Conservation (phyloP, 78 protist genomes). For the slime mould (Dictyostelium discoideum) region DNA sequence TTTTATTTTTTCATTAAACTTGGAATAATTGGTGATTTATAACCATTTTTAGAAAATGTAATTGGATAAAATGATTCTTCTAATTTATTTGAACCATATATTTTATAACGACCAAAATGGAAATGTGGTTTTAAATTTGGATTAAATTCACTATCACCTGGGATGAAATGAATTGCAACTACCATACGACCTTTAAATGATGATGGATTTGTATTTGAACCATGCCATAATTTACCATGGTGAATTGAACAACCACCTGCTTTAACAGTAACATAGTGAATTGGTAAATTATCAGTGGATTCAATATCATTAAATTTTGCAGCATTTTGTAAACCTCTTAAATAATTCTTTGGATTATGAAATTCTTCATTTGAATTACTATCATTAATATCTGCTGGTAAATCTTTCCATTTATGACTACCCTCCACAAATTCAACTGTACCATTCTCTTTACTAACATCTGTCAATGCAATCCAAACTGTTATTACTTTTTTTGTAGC, state of each 20-base stretch:
- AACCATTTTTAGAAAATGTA: conserved; percentile 3
- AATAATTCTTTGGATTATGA: conserved; percentile 51
- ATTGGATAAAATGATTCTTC: conserved; percentile 4
- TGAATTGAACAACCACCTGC: conserved; percentile 31
- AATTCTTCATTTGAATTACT: neutral
- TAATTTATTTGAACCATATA: neutral
- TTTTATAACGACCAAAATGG: conserved; percentile 52
- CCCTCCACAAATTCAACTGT: conserved; percentile 61
- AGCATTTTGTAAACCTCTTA: neutral
- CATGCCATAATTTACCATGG: conserved; percentile 55
- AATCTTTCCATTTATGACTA: conserved; percentile 45
- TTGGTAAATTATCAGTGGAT: neutral
- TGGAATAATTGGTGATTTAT: neutral
- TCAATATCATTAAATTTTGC: neutral
- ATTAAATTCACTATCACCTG: conserved; percentile 12
- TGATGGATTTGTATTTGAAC: conserved; percentile 52
- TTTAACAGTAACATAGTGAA: neutral
- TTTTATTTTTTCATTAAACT: neutral
- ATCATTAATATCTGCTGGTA: neutral
- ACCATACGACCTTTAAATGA: neutral
- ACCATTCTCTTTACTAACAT: conserved; percentile 37
- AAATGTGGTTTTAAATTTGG: neutral
- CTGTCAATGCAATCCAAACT: conserved; percentile 38
- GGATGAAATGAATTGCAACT: conserved; percentile 43
- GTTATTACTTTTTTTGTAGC: conserved; percentile 24